A percentile compares a stretch with the other conserved stretches of the same genome.
Conservation (phyloP, 2,329 filamentous ascomycete genomes). For the Epichloe festucae region DNA sequence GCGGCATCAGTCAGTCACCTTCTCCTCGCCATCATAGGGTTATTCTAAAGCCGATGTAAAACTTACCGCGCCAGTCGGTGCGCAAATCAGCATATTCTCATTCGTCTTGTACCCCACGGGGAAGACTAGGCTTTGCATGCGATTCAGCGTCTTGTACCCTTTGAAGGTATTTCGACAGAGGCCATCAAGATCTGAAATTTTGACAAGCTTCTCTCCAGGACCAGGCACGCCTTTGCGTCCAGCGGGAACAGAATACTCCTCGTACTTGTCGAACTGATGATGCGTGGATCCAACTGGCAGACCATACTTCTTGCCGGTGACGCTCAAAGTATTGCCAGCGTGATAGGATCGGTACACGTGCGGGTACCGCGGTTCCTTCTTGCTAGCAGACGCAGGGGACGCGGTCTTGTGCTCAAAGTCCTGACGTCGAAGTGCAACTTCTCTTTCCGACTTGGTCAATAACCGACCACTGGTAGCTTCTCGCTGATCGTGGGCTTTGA, state of each 20-base stretch:
- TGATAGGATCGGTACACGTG: conserved; percentile 81
- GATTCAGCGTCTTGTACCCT: conserved; percentile 84
- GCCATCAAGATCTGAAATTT: conserved; percentile 74
- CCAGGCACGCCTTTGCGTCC: conserved; percentile 63
- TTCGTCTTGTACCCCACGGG: conserved; percentile 90
- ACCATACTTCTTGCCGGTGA: conserved; percentile 68
- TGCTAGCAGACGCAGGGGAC: conserved; percentile 54
- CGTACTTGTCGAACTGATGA: conserved; percentile 63
- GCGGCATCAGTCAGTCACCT: background rate
- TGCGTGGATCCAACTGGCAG: conserved; percentile 65
- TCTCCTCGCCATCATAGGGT: background rate
- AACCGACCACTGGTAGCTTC: conserved; percentile 36
- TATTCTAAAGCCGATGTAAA: background rate
- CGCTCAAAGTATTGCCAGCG: conserved; percentile 74
- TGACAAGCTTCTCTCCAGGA: conserved; percentile 59
- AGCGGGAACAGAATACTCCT: conserved; percentile 81
- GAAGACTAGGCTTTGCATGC: conserved; percentile 96
- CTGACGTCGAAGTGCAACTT: conserved; percentile 60
- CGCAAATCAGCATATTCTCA: conserved; percentile 98
- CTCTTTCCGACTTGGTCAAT: conserved; percentile 63
- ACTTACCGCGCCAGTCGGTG: conserved; percentile 77
- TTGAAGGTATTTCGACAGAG: conserved; percentile 86
- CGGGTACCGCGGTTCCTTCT: conserved; percentile 68
- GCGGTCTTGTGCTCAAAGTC: conserved; percentile 78
- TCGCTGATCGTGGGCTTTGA: conserved; percentile 20